Evolutionary conservation across 345 rosid genomes (phyloP), one percentile per base, ranked within the genome.

Genomic region (Melastoma malabathricum): DNA sequence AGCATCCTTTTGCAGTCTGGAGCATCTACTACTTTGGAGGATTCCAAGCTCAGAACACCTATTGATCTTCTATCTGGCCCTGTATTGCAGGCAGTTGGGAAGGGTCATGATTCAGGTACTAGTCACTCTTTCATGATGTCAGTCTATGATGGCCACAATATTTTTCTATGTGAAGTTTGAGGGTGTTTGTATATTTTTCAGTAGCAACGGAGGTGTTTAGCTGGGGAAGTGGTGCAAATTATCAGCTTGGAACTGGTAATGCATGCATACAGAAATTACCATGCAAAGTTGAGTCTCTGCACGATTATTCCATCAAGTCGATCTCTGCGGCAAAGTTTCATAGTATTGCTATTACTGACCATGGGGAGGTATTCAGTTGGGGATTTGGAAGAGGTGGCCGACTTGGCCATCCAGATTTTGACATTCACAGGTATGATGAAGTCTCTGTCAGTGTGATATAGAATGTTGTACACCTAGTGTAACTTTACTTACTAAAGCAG

Each of bases 401-500:
- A n/a, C 98, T 92, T 75, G 98, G 98, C 58, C 98, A 92, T 66
- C 95, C 98, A 55, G 98, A 92, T 60, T 92, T 92, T 73, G 95
- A 92, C 66, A 92, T 92, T 64, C 98, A 92, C 72, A 92, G 98
- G 98, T 87, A 67, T 34, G 19, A 13, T 52, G 47, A 27, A 15
- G 17, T 18, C 38, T 29, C 9, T 1, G 5, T 29, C 6, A 29
- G 38, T 29, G 9, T 29, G 9, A 1, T 29, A 10, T 6, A 29
- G 38, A 10, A 29, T 29, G 38, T 29, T 29, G 38, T 29, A 4
- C 9, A 5, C 38, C 38, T 29, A 29, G 38, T 29, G 38, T 29
- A 10, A 29, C 9, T 29, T 29, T 29, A 29, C 9, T 29, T 29
- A 29, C 38, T 29, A 4, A 1, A 29, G 38, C 38, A 29, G 6